Evolutionary conservation across 225 moss, liverwort and hornwort genomes (phyloP).

Genomic region (Sphagnum tenellum): DNA sequence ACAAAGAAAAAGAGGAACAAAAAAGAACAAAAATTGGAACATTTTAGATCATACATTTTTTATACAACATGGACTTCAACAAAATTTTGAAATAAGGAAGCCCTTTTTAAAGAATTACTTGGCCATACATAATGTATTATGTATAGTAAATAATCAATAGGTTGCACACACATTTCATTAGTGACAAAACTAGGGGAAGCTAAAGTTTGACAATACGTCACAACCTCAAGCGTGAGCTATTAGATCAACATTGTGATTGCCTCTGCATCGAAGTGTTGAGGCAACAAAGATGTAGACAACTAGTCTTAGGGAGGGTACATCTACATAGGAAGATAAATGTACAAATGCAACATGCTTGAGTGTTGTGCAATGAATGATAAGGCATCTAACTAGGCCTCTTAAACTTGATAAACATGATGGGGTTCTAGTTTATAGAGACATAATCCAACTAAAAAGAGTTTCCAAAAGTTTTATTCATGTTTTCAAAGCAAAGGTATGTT

Average conservation of each 20-base stretch:
- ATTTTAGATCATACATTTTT: too few species aligned
- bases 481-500: not conserved
- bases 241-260: constrained; percentile 54
- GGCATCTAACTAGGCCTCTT: too few species aligned
- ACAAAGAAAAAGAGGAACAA: not conserved
- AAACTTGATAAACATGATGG: too few species aligned
- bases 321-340: constrained; percentile 19
- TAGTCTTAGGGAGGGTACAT: constrained; percentile 78
- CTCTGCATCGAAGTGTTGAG: constrained; percentile 59
- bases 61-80: too few species aligned
- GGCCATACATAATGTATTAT: too few species aligned
- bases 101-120: too few species aligned
- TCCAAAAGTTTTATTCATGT: constrained; percentile 6
- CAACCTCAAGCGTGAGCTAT: constrained; percentile 58
- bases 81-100: too few species aligned
- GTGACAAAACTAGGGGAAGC: too few species aligned
- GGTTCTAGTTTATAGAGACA: not conserved
- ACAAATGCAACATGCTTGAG: too few species aligned
- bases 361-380: too few species aligned
- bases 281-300: constrained; percentile 76
- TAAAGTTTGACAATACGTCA: constrained; percentile 55
- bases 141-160: too few species aligned
- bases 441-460: not conserved
- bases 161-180: too few species aligned
- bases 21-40: not conserved